Evolutionary conservation across 192 early-diverging fungal genomes (phyloP), one percentile per base, ranked within the genome.

Genomic region (Umbelopsis isabellina): DNA sequence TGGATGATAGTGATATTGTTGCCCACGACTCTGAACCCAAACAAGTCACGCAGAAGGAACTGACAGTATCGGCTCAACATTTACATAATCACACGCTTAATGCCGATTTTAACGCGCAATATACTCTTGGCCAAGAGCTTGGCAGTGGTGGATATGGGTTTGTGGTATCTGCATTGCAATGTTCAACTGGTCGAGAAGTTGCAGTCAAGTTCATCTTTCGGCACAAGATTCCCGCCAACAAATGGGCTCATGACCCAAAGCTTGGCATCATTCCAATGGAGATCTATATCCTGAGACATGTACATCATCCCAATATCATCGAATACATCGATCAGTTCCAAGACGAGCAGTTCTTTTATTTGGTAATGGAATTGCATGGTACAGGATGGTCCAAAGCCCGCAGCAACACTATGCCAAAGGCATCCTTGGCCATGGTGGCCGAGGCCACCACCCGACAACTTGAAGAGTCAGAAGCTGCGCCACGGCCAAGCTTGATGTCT

Each of bases 131-230:
- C 3, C 74, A 87, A 35, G 88, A 90, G 65, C 83, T 90, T 23
- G 90, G 90, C 23, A 83, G 80, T 49, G 91, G 91, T 22, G 91
- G 89, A 12, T 90, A 90, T 75, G 91, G 90, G 15, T 86, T 90
- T 78, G 91, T 90, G 1, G 76, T 88, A 7, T 81, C 84, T 2
- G 90, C 88, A 4, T 75, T 78, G 1, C 83, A 84, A 51, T 75
- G 72, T 15, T 50, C 68, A 2, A 87, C 88, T 70, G 73, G 73
- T 9, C 68, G 74, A 11, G 89, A 91, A 73, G 85, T 91, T 11
- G 91, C 91, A 2, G 89, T 93, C 67, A 93, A 93, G 76, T 87
- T 93, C 66, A 93, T 93, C 45, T 79, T 87, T 65, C 76, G 75
- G 5, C 66, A 84, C 47, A 87, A 86, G 58, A 83, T 87, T 11